Base-by-base conservation (phyloP, 768 basidiomycete species). In the Rossbeevera mucosa region DNA sequence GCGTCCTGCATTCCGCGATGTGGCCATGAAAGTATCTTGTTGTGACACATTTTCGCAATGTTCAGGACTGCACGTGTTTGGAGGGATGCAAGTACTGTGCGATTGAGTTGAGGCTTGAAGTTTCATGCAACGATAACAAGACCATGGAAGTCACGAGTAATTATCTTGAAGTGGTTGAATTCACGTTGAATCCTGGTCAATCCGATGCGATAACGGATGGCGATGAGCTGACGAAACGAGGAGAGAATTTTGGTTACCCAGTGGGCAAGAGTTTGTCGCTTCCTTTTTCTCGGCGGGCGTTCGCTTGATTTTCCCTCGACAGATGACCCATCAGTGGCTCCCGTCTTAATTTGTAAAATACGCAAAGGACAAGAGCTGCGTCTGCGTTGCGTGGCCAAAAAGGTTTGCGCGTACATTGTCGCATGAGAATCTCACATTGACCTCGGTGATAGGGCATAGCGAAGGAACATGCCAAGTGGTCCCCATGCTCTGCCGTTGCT, bases 401-500 rank as follows among this genome's bases (percentile, higher is more conserved):
- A 96, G 82, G 94, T 91, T 48, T n/a, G 74, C 57, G 9, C 26
- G 20, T 52, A 29, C 41, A 41, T 48, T 24, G 57, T 18, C 29
- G 16, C 20, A 6, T 21, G 28, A 26, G 25, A 47, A 26, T 30
- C 43, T 31, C 21, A 51, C 53, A 43, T 38, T 26, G 48, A 20
- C 21, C 21, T 28, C 13, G 20, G 20, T 41, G 30, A n/a, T 62
- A 97, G 95, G 95, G 95, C 38, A 86, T 96, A 54, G 93, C 95
- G 4, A 97, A 97, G 75, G 93, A 96, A 67, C 96, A 99, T 65
- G 94, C 96, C 12, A 99, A 99, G 72, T 99, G 95, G 92, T 95
- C 93, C 0, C 95, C 96, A 12, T 90, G 94, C 54, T 89, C 93
- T 2, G 93, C 96, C 7, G 86, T 99, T 16, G 83, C 86, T 7